Conservation (phyloP, 2,329 filamentous ascomycete species). For the Apiospora malaysiana region DNA sequence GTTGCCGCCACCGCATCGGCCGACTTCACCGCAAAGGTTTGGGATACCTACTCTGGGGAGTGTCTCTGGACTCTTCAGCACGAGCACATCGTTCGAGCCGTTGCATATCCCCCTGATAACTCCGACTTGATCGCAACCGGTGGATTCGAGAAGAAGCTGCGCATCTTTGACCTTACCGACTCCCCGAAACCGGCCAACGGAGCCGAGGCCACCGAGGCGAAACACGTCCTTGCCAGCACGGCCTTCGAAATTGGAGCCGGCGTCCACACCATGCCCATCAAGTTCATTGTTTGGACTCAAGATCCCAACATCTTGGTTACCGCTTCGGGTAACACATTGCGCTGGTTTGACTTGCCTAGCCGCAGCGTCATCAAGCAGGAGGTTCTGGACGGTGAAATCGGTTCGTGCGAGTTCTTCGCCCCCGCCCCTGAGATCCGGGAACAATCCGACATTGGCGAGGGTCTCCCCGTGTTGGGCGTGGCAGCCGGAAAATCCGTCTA, state of each 20-base stretch:
- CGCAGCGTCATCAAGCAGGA: conserved; percentile 78
- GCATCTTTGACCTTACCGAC: conserved; percentile 85
- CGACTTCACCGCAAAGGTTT: conserved; percentile 95
- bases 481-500: conserved; percentile 94
- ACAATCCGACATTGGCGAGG: conserved; percentile 67
- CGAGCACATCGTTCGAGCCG: conserved; percentile 91
- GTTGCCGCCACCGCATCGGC: conserved; percentile 93
- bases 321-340: conserved; percentile 86
- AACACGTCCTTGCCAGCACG: conserved; percentile 62
- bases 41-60: conserved; percentile 96
- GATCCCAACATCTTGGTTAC: conserved; percentile 90
- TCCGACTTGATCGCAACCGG: conserved; percentile 90
- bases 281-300: conserved; percentile 92
- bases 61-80: conserved; percentile 86
- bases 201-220: conserved; percentile 38
- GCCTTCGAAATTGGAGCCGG: conserved; percentile 89
- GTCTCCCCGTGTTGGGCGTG: conserved; percentile 78
- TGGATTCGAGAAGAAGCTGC: conserved; percentile 94
- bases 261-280: conserved; percentile 86
- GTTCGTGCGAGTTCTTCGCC: conserved; percentile 87
- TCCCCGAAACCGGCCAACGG: conserved; percentile 40
- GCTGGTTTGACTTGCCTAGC: conserved; percentile 91
- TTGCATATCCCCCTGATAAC: conserved; percentile 85
- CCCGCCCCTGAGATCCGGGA: conserved; percentile 65
- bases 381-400: conserved; percentile 82